phyloP scores from a whole-genome alignment of 352 stramenopile genomes.

The Phytophthora boehmeriae region DNA sequence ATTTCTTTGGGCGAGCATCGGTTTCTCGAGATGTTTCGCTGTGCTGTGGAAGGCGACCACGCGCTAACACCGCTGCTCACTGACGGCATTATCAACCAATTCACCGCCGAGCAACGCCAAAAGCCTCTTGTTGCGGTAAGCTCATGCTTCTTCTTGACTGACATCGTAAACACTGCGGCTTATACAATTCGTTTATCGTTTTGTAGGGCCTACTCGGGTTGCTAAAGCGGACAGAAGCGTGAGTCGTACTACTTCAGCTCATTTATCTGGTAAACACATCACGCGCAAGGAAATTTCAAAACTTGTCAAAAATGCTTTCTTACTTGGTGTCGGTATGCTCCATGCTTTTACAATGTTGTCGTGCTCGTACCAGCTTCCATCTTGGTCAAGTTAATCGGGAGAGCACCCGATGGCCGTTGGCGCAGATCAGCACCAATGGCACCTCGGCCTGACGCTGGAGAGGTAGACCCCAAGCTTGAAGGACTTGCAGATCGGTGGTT shows the following conservation, averaged over 20 bases:
- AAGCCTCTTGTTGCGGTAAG: conserved; percentile 51
- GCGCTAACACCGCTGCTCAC: conserved; percentile 67
- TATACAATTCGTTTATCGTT: not conserved
- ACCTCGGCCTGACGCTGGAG: conserved; percentile 17
- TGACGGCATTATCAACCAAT: conserved; percentile 44
- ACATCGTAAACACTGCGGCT: not conserved
- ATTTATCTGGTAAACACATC: not conserved
- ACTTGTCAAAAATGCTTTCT: conserved; percentile 19
- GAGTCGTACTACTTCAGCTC: not conserved
- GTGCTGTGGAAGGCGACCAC: conserved; percentile 69
- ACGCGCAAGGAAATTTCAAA: not conserved
- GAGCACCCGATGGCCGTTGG: conserved; percentile 23
- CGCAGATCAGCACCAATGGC: conserved; percentile 24
- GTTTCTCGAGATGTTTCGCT: conserved; percentile 72
- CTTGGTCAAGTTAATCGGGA: conserved; percentile 10
- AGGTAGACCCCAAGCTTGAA: conserved; percentile 23
- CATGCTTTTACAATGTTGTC: conserved; percentile 24
- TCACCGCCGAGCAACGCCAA: conserved; percentile 47
- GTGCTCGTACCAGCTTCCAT: conserved; percentile 27
- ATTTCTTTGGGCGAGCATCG: conserved; percentile 60
- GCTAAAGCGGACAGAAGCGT: conserved; percentile 17
- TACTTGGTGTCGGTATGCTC: conserved; percentile 1
- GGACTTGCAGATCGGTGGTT: conserved; percentile 7
- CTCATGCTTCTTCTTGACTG: conserved; percentile 1
- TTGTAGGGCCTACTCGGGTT: conserved; percentile 45